Base-by-base conservation (phyloP, 306 rosid species). In the Cicer cuneatum region DNA sequence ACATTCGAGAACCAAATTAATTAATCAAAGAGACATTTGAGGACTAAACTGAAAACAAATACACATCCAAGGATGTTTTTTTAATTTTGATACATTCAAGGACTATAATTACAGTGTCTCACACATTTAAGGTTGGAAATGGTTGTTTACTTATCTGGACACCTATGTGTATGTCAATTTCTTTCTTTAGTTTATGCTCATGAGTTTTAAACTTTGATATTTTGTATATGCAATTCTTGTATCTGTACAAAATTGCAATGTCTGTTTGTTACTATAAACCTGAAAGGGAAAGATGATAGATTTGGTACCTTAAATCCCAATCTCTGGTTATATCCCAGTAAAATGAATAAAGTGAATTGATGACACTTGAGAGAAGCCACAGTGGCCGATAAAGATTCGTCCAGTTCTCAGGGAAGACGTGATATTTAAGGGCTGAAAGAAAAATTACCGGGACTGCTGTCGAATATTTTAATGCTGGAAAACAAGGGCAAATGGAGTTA, bases 251-350 rank as follows among this genome's bases (percentile, higher is more conserved):
- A 40, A 49, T 15, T 42, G 71, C 15, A 43, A 78, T 19, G 51
- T 7, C 10, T 41, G 56, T 33, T 33, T 49, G 56, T 19, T 48
- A 41, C 51, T 51, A 40, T 8, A 40, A 74, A 71, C 48, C 38
- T 64, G 24, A 74, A 53, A 29, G 57, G 75, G 75, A 73, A 74
- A 68, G 70, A 37, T 62, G 38, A 52, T 39, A 71, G 70, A 39
- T 56, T 57, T 14, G 43, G 75, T 86, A 95, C 99, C 98, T 92
- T 87, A 92, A 75, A 88, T 92, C 98, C 99, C 99, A 95, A 87
- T 95, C 99, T 78, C 93, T 87, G 64, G 94, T 95, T 77, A 95
- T 87, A 71, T 95, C 99, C 99, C 98, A 92, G 89, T 95, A 95
- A 83, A 95, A 95, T 35, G 99, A 95, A 84, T 95, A 95, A 71